Evolutionary conservation across 1,284 basidiomycete species (phyloP).

Genomic region (Melampsora abietis-canadensis): DNA sequence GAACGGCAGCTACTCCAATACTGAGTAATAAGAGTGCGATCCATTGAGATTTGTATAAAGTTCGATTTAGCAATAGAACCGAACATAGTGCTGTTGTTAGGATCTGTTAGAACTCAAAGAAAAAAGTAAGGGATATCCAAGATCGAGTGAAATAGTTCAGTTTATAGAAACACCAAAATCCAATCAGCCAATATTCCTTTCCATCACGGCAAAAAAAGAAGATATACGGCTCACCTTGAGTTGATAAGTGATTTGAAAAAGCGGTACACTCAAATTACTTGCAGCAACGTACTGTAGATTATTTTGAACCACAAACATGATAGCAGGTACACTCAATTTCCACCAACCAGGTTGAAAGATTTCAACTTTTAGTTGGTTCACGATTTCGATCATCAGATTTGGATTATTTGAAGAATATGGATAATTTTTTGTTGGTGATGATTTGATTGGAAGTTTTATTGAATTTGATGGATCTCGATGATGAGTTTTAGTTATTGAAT

Average conservation of each 20-base stretch:
- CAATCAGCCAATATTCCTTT: not conserved
- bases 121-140: not conserved
- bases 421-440: not conserved
- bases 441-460: constrained; percentile 1
- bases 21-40: constrained; percentile 52
- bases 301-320: constrained; percentile 53
- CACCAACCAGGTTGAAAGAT: constrained; percentile 46
- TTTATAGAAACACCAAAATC: not conserved
- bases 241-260: constrained; percentile 55
- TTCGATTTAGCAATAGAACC: constrained; percentile 53
- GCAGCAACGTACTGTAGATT: constrained; percentile 54
- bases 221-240: constrained; percentile 50
- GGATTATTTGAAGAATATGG: not conserved
- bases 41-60: constrained; percentile 53
- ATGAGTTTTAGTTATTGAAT: too few relatives aligned
- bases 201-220: too few relatives aligned
- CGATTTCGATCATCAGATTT: not conserved
- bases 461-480: too few relatives aligned
- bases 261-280: constrained; percentile 53
- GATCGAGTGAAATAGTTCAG: too few relatives aligned
- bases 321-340: constrained; percentile 51
- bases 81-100: constrained; percentile 54
- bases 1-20: constrained; percentile 54
- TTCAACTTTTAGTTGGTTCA: constrained; percentile 29
- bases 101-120: constrained; percentile 46